Evolutionary conservation across 1,139 yeast species (phyloP), one percentile per base, ranked within the genome.

Genomic region (Fermentozyma sake): DNA sequence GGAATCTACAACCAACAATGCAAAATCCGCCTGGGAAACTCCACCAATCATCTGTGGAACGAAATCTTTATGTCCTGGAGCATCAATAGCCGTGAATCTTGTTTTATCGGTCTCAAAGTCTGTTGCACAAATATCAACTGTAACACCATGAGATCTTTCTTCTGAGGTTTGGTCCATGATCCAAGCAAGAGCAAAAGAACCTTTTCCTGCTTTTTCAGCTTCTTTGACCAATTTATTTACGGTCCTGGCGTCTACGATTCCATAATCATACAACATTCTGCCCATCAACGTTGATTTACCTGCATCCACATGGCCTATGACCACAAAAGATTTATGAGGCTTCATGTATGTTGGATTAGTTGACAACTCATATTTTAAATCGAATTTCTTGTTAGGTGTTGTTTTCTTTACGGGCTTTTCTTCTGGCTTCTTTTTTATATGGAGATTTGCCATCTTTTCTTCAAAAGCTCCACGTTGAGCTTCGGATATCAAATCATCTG

Each of bases 211-310:
- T 33, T 71, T 72, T 32, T 82, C 86, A 28, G 95, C 80, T 46
- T 91, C 96, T 41, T 78, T 76, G 31, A 84, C 76, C 37, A 84
- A 61, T 48, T 82, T 85, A 46, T 83, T 79, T 14, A 89, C 75
- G 1, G 86, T 76, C 33, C 79, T 76, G 26, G 79, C 74, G 44
- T 85, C 91, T 4, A 93, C 84, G 2, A 83, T 81, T 4, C 93
- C 89, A 13, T 77, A 61, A 45, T 91, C 97, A 34, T 79, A 79
- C 23, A 93, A 54, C 23, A 93, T 55, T 33, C 98, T 66, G 6
- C 99, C 99, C 76, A 93, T 82, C 18, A 93, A 62, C 0, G 99
- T 93, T 3, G 96, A 86, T 52, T 93, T 93, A 7, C 99, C 99
- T 0, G 97, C 95, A 59, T 93, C 99, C 12, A 93, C 97, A 58